Base-by-base conservation (phyloP, 176 grass and related monocot genomes). In the Miscanthus lutarioriparius region DNA sequence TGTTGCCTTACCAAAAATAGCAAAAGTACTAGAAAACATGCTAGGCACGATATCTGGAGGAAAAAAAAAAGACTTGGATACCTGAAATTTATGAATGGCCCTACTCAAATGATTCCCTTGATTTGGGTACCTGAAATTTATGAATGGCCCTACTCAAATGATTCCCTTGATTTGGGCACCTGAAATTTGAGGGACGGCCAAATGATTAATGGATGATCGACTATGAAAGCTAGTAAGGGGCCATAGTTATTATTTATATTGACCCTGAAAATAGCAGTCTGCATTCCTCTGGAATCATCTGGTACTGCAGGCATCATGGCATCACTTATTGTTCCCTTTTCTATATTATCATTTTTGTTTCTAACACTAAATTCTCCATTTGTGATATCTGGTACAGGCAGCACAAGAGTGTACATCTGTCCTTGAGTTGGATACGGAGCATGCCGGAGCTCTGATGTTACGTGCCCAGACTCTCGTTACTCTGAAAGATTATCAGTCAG, bases 391-490 rank as follows among this genome's bases (percentile, higher is more conserved):
- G 30, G 7, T 74, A 66, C 70, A 99, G 96, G 89, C 96, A 0
- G 93, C 96, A 58, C 93, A 94, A 89, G 96, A 99, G 89, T 99
- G 96, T 71, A 99, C 96, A 40, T 91, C 96, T 85, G 96, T 99
- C 66, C 96, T 99, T 36, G 96, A 95, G 36, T 88, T 96, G 73
- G 93, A 99, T n/a, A 92, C 83, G 20, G 85, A 94, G 37, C 93
- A 99, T 54, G 86, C 93, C 9, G 96, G 96, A 20, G 96, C 96
- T 82, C 79, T 99, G 16, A 99, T 99, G 96, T 78, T 99, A 47
- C 91, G 96, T 61, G 96, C 93, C 28, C 96, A 99, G 74, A 99
- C 96, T 61, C 87, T 99, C 26, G 96, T 99, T 28, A 99, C 93
- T 33, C 70, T 96, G 53, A 95, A 92, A 75, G 91, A 99, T 69